phyloP scores from a whole-genome alignment of 2,329 filamentous ascomycete genomes.

The Nigrospora sphaerica region DNA sequence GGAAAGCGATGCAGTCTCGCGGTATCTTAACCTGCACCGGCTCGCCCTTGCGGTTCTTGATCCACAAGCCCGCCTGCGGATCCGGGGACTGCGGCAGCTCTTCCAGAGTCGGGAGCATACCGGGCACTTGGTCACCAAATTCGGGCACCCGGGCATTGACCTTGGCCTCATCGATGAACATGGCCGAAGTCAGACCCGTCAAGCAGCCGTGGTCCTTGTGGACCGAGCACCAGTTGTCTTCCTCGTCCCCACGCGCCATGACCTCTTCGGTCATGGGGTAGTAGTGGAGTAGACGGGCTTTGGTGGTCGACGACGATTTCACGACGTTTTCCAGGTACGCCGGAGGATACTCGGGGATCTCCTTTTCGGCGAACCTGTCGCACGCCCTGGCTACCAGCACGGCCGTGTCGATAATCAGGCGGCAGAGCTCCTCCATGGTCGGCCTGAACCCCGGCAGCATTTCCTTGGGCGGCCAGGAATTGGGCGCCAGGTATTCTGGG shows the following conservation, averaged over 20 bases:
- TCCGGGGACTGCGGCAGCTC: constrained; percentile 77
- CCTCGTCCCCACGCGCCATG: constrained; percentile 35
- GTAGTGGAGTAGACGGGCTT: constrained; percentile 89
- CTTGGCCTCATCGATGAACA: constrained; percentile 79
- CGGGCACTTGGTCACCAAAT: constrained; percentile 22
- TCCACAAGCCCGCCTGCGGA: constrained; percentile 83
- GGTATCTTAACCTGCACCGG: constrained; percentile 92
- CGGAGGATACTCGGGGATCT: constrained; percentile 67
- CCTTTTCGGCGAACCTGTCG: constrained; percentile 73
- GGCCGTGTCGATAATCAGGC: constrained; percentile 81
- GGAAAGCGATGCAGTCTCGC: constrained; percentile 85
- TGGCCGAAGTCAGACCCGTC: constrained; percentile 87
- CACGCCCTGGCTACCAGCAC: constrained; percentile 85
- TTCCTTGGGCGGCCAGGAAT: constrained; percentile 72
- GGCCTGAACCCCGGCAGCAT: constrained; percentile 69
- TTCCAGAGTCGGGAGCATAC: constrained; percentile 43
- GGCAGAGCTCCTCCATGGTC: constrained; percentile 69
- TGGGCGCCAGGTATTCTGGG: constrained; percentile 82
- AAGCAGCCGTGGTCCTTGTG: constrained; percentile 90
- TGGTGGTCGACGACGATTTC: constrained; percentile 76
- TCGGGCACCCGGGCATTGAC: constrained; percentile 25
- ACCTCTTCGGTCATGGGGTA: constrained; percentile 55
- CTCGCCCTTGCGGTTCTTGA: constrained; percentile 74
- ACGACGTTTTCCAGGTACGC: constrained; percentile 87
- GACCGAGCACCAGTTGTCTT: constrained; percentile 89